Evolutionary conservation across 2,329 filamentous ascomycete species (phyloP), one percentile per base, ranked within the genome.

Genomic region (Onygenales sp.): DNA sequence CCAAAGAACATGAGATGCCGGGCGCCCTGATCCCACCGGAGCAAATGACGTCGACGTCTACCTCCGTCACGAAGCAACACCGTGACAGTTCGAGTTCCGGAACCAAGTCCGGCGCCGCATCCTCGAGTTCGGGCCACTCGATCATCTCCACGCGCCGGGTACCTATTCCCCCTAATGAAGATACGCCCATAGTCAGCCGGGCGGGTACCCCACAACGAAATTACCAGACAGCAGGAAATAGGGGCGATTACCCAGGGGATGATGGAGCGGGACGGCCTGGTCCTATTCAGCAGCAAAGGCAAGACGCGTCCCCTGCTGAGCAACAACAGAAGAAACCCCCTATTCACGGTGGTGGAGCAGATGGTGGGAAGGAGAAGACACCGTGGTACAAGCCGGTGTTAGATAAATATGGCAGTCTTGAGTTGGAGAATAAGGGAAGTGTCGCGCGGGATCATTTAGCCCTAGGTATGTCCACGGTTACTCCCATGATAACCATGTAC

Each of bases 361-460:
- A 36, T 32, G 31, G 21, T 9, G 34, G 39, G 9, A 17, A 31
- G 14, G 8, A 49, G 49, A 48, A 13, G 53, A 54, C 50, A 43
- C 44, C 47, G 32, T 77, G 78, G 73, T 80, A 75, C 69, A 71
- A 69, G 54, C 64, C 62, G 11, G 58, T 79, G 8, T 68, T 76
- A 40, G 80, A 83, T 42, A 81, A 80, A 59, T 85, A 82, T 59
- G 82, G 82, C 14, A 79, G 75, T 55, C 69, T 85, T 34, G 81
- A 84, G 63, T 65, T 85, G 49, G 82, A 85, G 58, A 85, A 85
- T 58, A 84, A 84, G 63, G 82, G 82, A 13, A 83, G 79, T 60
- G 81, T 84, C 21, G 82, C 82, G 36, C 70, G 82, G 58, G 82
- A 85, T 65, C 82, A 85, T 70, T 70, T 85, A 43, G 82, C 82